Evolutionary conservation across 2,329 filamentous ascomycete genomes (phyloP), one percentile per base, ranked within the genome.

Genomic region (Botrytis porri): DNA sequence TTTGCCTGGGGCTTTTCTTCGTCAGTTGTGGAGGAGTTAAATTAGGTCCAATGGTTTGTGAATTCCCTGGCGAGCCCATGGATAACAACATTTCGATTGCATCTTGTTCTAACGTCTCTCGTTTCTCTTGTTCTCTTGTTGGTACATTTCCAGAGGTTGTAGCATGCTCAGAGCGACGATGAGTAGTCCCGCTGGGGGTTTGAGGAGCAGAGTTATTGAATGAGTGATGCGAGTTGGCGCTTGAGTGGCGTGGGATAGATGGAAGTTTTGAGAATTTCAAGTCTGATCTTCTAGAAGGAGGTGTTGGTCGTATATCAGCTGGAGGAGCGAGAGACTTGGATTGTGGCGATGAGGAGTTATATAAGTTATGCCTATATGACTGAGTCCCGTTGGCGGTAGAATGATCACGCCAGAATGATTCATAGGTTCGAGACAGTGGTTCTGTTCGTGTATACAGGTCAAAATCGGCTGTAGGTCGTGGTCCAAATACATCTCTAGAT

Each of bases 71-170:
- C 75, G 91, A 93, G 78, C 92, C 94, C 89, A 96, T 92, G 79
- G 95, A 94, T 39, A 95, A 84, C 37, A 96, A 83, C 0, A 92
- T 92, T 79, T 95, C 93, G 64, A 95, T 89, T 9, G 93, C 93
- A 78, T 95, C 93, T 79, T 94, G 92, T 79, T 57, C 51, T 18
- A 29, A 12, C 7, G 51, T 57, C n/a, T 57, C n/a, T 29, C 51
- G 51, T 79, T 96, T 57, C 51, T 57, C n/a, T 57, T 29, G 51
- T 79, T 96, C 93, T 69, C 92, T 88, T 14, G 88, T 84, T 35
- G 89, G 89, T 75, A 93, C 90, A 72, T 90, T 90, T 0, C 90
- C 76, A 39, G 80, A 90, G 43, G 91, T 92, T 74, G 90, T 89
- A 7, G 64, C 45, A 59, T 75, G 75, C 16, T 77, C 76, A 14